Base-by-base conservation (phyloP, 176 grass and related monocot genomes). In the Metroxylon sagu region DNA sequence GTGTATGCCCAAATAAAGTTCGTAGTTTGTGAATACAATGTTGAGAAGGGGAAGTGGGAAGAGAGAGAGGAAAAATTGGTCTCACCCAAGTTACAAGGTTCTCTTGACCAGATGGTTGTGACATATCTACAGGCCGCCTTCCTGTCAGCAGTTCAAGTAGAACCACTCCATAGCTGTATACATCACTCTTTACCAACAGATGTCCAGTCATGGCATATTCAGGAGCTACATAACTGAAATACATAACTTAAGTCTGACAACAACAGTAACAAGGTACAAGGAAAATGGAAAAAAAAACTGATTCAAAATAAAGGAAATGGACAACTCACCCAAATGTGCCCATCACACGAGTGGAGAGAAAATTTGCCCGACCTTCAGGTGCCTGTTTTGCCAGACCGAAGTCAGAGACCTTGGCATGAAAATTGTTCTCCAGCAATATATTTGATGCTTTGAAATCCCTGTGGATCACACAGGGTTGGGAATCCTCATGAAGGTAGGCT, bases 201-300 rank as follows among this genome's bases (percentile, higher is more conserved):
- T 98, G 94, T 61, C 94, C 94, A 18, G 94, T 98, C 94, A 98
- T 98, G 10, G 94, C 94, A 86, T 98, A 98, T 57, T 98, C 94
- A 23, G 94, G 94, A 52, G 94, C 94, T 54, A 98, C 94, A 19
- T 98, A 98, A 70, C 94, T 98, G 74, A 43, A 70, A 79, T 78
- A 71, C 2, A 10, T 14, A 43, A 1, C 35, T 43, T 12, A 43
- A 43, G 35, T 14, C 12, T 12, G 35, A 43, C 6, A 2, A 43
- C 8, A 43, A 43, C 12, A 14, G 35, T 43, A 14, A 14, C 10
- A 43, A 14, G 35, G 35, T 14, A 43, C 35, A 43, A 43, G 35
- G 21, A 23, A 23, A 23, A 23, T 23, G 21, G 21, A 12, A 14
- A 43, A 43, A 39, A 43, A 43, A 43, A 2, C 6, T 2, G 12